These are phyloP conservation scores for Skeletonema marinoi DNA, from an alignment of 108 stramenopile species.

Conservation along the genomic window DNA sequence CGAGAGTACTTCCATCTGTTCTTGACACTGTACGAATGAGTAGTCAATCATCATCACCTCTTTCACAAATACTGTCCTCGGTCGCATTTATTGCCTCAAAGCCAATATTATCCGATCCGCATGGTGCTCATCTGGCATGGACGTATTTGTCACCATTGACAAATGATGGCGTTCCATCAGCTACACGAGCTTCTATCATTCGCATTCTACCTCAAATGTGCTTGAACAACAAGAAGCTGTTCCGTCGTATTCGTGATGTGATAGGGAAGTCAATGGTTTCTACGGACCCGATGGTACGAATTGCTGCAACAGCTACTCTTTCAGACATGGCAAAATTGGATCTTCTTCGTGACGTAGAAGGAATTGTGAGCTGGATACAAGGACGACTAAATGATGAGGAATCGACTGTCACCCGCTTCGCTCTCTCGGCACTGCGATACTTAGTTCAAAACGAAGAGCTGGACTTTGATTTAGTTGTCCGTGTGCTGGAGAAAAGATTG, in stretches of 20 bases:
- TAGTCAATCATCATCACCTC: background rate
- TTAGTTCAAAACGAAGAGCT: conserved; percentile 66
- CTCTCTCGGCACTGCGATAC: conserved; percentile 58
- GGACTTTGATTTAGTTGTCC: conserved; percentile 74
- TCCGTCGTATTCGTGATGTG: conserved; percentile 62
- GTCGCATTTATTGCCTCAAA: conserved; percentile 27
- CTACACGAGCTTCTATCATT: conserved; percentile 55
- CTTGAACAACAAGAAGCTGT: conserved; percentile 60
- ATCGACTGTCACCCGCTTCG: conserved; percentile 47
- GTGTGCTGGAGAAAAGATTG: conserved; percentile 68
- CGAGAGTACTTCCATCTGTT: conserved; percentile 22
- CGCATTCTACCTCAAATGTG: conserved; percentile 69
- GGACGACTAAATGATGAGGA: conserved; percentile 61
- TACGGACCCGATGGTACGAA: conserved; percentile 54
- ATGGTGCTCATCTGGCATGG: conserved; percentile 75
- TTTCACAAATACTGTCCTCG: conserved; percentile 1
- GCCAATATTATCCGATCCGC: conserved; percentile 58
- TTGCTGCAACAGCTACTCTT: conserved; percentile 70
- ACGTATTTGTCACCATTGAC: conserved; percentile 49
- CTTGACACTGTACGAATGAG: conserved; percentile 8
- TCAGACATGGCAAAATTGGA: conserved; percentile 69
- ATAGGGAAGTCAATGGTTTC: conserved; percentile 53
- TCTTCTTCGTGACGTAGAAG: conserved; percentile 67
- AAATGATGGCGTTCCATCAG: conserved; percentile 36
- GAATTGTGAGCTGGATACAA: conserved; percentile 72